A percentile compares a stretch with the other conserved stretches of the same genome.
These are phyloP conservation scores for Cystofilobasidium macerans DNA, from an alignment of 768 basidiomycete species.

Conservation along the genomic window DNA sequence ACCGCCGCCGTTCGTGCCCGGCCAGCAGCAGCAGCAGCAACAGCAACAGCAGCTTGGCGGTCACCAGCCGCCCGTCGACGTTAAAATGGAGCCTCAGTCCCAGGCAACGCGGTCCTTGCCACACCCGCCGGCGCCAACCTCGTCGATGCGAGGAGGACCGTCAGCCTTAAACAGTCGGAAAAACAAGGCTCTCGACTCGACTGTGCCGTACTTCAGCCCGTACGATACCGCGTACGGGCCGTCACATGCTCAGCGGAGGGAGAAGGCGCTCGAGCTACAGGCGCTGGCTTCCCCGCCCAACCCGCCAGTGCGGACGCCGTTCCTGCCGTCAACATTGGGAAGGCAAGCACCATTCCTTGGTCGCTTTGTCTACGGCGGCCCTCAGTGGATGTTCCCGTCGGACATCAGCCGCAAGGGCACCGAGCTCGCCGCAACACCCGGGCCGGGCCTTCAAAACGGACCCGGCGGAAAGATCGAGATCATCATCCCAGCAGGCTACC, in stretches of 20 bases:
- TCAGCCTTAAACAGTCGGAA: background rate
- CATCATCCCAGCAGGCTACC: conserved; percentile 12
- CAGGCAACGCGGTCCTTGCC: no score
- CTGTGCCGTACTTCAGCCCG: background rate
- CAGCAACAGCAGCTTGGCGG: background rate
- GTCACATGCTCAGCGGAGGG: background rate
- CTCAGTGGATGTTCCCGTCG: conserved; percentile 18
- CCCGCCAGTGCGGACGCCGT: conserved; percentile 17
- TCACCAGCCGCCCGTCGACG: background rate
- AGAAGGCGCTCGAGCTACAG: background rate
- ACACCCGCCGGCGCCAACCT: background rate
- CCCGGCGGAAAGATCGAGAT: conserved; percentile 20
- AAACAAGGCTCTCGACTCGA: background rate
- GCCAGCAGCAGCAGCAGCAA: background rate
- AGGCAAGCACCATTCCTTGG: conserved; percentile 17
- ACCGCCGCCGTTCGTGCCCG: conserved; percentile 6
- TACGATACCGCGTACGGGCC: no score
- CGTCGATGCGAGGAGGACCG: background rate
- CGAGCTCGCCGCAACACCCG: background rate
- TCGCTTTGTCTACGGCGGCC: conserved; percentile 17
- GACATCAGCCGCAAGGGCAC: conserved; percentile 9
- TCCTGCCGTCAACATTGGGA: conserved; percentile 1
- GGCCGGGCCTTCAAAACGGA: conserved; percentile 1
- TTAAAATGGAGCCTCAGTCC: background rate
- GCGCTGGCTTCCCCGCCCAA: conserved; percentile 17